These are phyloP conservation scores for Hibiscus trionum DNA, from an alignment of 345 rosid genomes.

Conservation along the genomic window DNA sequence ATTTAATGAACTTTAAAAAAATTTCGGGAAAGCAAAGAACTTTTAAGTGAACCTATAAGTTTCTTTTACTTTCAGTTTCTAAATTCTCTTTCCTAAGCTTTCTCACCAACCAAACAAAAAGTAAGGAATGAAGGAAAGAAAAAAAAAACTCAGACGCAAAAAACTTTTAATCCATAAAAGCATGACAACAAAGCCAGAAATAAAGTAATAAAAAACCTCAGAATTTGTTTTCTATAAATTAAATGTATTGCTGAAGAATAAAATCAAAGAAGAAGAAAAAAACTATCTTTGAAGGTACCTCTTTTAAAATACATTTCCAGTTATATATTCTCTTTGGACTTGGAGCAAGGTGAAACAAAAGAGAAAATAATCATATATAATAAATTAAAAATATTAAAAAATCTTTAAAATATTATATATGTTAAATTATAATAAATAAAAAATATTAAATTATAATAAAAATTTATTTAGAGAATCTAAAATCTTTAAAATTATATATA, in stretches of 20 bases:
- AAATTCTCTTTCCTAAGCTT: constrained; percentile 1
- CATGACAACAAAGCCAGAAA: background rate
- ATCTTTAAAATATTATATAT: too few species aligned
- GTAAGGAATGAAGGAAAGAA: background rate
- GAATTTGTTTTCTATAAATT: background rate
- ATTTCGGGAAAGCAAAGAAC: background rate
- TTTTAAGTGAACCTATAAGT: constrained; percentile 8
- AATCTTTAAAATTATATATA: too few species aligned
- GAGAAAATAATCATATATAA: too few species aligned
- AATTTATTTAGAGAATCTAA: too few species aligned
- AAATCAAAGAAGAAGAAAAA: background rate
- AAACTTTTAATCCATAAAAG: background rate
- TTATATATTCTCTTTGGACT: constrained; percentile 10
- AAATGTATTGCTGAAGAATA: constrained; percentile 2
- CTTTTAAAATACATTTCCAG: constrained; percentile 4
- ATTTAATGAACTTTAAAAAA: background rate
- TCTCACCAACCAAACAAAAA: constrained; percentile 20
- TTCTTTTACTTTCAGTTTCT: background rate
- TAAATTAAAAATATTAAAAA: too few species aligned
- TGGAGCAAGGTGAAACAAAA: background rate
- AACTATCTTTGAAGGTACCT: constrained; percentile 3
- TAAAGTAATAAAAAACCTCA: background rate
- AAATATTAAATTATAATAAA: too few species aligned
- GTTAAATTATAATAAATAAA: too few species aligned
- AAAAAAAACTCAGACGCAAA: background rate